Percentiles rank a stretch among this genome's conserved stretches.
Evolutionary conservation across 73 alveolate genomes (phyloP).

Genomic region (Paramecium octaurelia): DNA sequence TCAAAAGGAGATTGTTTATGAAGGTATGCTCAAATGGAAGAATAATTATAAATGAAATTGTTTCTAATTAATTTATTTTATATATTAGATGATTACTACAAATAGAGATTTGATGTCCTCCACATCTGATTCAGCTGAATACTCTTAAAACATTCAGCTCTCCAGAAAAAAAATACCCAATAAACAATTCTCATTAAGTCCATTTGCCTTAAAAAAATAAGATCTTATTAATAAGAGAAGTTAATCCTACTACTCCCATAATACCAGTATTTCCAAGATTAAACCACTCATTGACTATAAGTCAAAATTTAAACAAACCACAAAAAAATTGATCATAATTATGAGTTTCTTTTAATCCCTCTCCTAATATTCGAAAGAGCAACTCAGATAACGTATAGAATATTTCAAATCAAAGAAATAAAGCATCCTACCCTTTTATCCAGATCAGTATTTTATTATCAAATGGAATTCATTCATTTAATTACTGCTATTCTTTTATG

Average conservation of each 20-base stretch:
- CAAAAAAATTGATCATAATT: slow-evolving; percentile 2
- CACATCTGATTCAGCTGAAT: background rate
- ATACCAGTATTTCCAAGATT: background rate
- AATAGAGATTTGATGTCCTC: slow-evolving; percentile 16
- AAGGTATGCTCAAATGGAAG: slow-evolving; percentile 29
- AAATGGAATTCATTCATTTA: background rate
- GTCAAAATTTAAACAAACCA: background rate
- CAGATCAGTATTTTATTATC: background rate
- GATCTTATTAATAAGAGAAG: background rate
- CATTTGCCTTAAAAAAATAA: background rate
- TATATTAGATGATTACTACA: background rate
- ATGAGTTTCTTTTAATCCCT: slow-evolving; percentile 4
- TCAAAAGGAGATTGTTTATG: background rate
- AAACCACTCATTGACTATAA: background rate
- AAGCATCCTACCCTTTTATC: background rate
- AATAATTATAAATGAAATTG: background rate
- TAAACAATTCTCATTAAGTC: background rate
- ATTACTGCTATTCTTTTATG: background rate
- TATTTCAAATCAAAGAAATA: background rate
- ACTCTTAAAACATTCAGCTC: background rate
- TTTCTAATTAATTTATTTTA: background rate
- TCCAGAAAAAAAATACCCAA: background rate
- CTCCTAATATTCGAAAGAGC: background rate
- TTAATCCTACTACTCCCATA: background rate
- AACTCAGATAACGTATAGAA: background rate